Base-by-base conservation (phyloP, 345 rosid genomes). In the Turritis glabra region DNA sequence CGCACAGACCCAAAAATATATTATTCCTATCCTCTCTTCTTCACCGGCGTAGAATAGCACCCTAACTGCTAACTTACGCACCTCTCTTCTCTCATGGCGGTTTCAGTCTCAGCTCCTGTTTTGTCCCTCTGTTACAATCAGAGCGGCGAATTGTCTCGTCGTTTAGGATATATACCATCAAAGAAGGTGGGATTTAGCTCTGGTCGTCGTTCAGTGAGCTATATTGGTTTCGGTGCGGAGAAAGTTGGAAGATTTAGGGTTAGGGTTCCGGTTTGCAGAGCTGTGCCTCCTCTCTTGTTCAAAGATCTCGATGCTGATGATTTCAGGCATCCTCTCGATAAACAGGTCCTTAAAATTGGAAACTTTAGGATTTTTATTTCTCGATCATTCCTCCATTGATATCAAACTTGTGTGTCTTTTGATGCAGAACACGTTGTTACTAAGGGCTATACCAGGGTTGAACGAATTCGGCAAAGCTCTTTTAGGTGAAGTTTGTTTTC, bases 251-350 rank as follows among this genome's bases (percentile, higher is more conserved):
- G 40, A 26, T 73, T 75, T 29, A 62, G 87, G 58, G 48, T 75
- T 64, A 70, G 77, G 77, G 72, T 68, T 69, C 77, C 86, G 35
- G 73, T 79, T 69, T 83, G 86, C 77, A 81, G 89, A 84, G 92
- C 87, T 23, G 80, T 87, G 56, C 72, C 90, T 65, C 82, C 87
- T 40, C 79, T 80, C 21, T 84, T 86, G 75, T 89, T 95, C 75
- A 89, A 89, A 46, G 82, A 90, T 56, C 98, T 94, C 51, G 97
- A 94, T 52, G 97, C 97, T 21, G 98, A 94, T 84, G 98, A 91
- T 82, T 91, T 94, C 54, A 83, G 97, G 13, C 98, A 91, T 75
- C 96, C 96, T 72, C 84, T 91, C 2, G 97, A 95, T 78, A 88
- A 89, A 51, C 97, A 95, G 99, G 99, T 94, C 22, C 5, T 15